phyloP scores from a whole-genome alignment of 352 stramenopile genomes.

The Phytophthora lateralis region DNA sequence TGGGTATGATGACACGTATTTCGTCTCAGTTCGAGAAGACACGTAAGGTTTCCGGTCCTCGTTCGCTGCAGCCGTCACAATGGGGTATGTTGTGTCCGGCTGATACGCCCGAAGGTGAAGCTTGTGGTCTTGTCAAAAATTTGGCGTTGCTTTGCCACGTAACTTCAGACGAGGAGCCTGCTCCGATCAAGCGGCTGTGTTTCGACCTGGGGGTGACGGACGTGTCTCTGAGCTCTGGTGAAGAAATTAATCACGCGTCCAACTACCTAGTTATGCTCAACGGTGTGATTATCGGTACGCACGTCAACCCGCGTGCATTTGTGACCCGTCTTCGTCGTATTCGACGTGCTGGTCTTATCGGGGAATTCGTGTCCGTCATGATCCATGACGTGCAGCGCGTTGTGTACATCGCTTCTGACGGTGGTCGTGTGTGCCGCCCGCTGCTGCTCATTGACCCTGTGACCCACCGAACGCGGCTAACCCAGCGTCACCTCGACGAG shows the following conservation, averaged over 20 bases:
- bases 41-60: slow-evolving; percentile 97
- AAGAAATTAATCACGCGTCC: slow-evolving; percentile 95
- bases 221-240: slow-evolving; percentile 93
- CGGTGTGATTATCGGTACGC: slow-evolving; percentile 97
- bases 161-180: slow-evolving; percentile 91
- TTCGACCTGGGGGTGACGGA: slow-evolving; percentile 98
- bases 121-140: slow-evolving; percentile 99
- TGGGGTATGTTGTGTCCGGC: slow-evolving; percentile 99
- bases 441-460: slow-evolving; percentile 94
- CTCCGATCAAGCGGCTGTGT: slow-evolving; percentile 94
- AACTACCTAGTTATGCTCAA: slow-evolving; percentile 99
- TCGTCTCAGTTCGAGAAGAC: slow-evolving; percentile 99
- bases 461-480: slow-evolving; percentile 92
- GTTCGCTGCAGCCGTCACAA: slow-evolving; percentile 98
- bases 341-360: slow-evolving; percentile 84
- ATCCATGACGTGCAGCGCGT: slow-evolving; percentile 97
- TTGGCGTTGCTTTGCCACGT: slow-evolving; percentile 98
- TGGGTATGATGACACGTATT: slow-evolving; percentile 99
- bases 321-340: slow-evolving; percentile 88
- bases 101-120: slow-evolving; percentile 99
- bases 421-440: slow-evolving; percentile 97
- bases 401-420: slow-evolving; percentile 99
- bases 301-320: slow-evolving; percentile 92
- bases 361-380: slow-evolving; percentile 99
- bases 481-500: slow-evolving; percentile 95